Evolutionary conservation across 805 yeast genomes (phyloP).

Genomic region (Candida piceae): DNA sequence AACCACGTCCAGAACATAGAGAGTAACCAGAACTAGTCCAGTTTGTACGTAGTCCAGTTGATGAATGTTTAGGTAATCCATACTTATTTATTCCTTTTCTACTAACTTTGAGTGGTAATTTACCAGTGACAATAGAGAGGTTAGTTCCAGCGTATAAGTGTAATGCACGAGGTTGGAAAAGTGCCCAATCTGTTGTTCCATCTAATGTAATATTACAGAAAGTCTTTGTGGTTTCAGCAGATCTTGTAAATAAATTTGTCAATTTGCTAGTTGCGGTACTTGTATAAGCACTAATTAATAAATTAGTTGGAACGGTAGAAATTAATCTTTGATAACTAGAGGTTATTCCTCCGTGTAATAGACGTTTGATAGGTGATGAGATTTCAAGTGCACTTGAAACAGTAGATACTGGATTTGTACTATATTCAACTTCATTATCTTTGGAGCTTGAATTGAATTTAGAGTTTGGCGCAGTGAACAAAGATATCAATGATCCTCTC

Average conservation of each 20-base stretch:
- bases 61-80: conserved; percentile 18
- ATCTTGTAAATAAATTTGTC: conserved; percentile 7
- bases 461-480: conserved; percentile 28
- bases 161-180: conserved; percentile 42
- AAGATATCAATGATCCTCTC: conserved; percentile 44
- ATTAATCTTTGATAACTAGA: conserved; percentile 44
- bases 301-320: conserved; percentile 42
- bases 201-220: conserved; percentile 45
- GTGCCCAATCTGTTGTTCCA: conserved; percentile 61
- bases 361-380: conserved; percentile 36
- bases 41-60: conserved; percentile 36
- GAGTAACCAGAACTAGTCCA: conserved; percentile 35
- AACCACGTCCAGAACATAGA: conserved; percentile 54
- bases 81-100: conserved; percentile 27
- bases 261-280: conserved; percentile 3
- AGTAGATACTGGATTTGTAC: conserved; percentile 15
- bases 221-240: conserved; percentile 28
- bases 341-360: conserved; percentile 39
- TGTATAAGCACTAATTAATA: conserved; percentile 37
- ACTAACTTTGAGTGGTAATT: conserved; percentile 37
- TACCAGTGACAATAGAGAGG: conserved; percentile 33
- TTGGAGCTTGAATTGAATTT: neutral
- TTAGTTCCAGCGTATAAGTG: conserved; percentile 53
- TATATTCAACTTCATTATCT: neutral
- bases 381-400: conserved; percentile 29